phyloP scores from a whole-genome alignment of 2,329 filamentous ascomycete genomes.

The Metarhizium sp. region DNA sequence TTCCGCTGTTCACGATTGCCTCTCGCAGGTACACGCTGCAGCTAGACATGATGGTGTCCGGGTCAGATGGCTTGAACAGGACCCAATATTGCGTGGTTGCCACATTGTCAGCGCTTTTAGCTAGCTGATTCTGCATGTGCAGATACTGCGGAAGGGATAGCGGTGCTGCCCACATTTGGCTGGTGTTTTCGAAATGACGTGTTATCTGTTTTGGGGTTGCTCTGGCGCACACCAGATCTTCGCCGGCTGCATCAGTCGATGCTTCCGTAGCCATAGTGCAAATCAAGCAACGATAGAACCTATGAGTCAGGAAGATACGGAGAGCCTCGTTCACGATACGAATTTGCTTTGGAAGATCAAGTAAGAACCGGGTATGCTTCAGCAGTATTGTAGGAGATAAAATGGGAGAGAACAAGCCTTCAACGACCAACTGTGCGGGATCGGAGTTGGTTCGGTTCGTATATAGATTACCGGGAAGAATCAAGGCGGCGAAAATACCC shows the following conservation, averaged over 20 bases:
- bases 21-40: slow-evolving; percentile 20
- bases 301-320: not conserved
- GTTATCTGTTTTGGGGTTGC: slow-evolving; percentile 8
- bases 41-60: slow-evolving; percentile 22
- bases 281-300: not conserved
- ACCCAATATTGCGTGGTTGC: slow-evolving; percentile 18
- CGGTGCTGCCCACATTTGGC: slow-evolving; percentile 9
- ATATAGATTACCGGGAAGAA: no score
- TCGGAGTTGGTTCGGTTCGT: not conserved
- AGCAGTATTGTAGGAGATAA: not conserved
- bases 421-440: not conserved
- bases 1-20: slow-evolving; percentile 9
- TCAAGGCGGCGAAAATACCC: no score
- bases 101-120: not conserved
- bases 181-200: slow-evolving; percentile 12
- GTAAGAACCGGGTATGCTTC: not conserved
- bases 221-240: slow-evolving; percentile 10
- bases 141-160: slow-evolving; percentile 10
- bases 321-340: not conserved
- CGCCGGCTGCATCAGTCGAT: not conserved
- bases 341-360: not conserved
- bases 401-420: not conserved
- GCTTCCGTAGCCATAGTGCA: not conserved
- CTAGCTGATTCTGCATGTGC: slow-evolving; percentile 9
- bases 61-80: slow-evolving; percentile 17